These are phyloP conservation scores for Clitopilus passeckerianus DNA, from an alignment of 768 basidiomycete species.

Conservation along the genomic window DNA sequence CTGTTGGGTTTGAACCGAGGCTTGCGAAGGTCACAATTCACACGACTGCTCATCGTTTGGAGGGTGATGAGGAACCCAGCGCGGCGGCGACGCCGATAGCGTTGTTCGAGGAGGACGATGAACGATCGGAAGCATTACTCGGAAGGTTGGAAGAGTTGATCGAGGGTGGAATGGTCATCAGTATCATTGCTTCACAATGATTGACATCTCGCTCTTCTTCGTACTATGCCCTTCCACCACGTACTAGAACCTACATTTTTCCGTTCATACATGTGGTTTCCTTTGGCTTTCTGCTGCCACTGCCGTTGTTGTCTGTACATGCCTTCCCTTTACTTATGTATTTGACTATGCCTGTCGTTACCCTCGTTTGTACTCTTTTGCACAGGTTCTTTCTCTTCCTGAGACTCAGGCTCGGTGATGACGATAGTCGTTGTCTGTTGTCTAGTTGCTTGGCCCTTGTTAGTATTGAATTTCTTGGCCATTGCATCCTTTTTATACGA, in stretches of 20 bases:
- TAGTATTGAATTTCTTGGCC: too few species aligned
- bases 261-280: background rate
- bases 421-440: too few species aligned
- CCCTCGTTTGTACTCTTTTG: too few species aligned
- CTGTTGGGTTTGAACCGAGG: background rate
- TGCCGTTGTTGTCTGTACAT: background rate
- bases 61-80: background rate
- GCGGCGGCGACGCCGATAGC: background rate
- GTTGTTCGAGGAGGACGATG: background rate
- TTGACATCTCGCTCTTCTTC: background rate
- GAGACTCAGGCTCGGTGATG: too few species aligned
- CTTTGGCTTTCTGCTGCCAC: background rate
- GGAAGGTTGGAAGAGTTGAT: conserved; percentile 10
- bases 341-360: too few species aligned
- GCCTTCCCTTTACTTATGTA: background rate
- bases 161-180: conserved; percentile 13
- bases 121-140: background rate
- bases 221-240: background rate
- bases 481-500: too few species aligned
- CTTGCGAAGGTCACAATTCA: conserved; percentile 11
- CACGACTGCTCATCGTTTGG: background rate
- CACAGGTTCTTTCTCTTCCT: too few species aligned
- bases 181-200: conserved; percentile 4
- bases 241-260: too few species aligned
- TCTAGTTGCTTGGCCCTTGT: too few species aligned